These are phyloP conservation scores for Talaromyces funiculosus DNA, from an alignment of 2,329 filamentous ascomycete species.

Conservation along the genomic window DNA sequence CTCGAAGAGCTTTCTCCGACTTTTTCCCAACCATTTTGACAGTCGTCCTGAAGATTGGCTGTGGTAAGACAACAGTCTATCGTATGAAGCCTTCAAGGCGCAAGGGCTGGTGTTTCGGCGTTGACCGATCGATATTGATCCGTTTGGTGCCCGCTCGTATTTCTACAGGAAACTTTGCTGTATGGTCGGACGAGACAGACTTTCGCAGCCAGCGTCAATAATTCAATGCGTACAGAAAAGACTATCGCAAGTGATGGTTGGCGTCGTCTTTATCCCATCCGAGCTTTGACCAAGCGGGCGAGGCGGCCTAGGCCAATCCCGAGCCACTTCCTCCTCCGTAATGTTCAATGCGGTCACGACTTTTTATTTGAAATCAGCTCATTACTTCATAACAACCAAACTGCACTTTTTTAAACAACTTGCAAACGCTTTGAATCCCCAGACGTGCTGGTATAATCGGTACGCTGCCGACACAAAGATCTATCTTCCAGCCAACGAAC, in stretches of 20 bases:
- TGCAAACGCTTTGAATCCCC: neutral
- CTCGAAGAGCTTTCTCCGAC: constrained; percentile 56
- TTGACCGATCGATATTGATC: neutral
- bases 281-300: constrained; percentile 26
- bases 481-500: neutral
- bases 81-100: neutral
- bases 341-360: constrained; percentile 13
- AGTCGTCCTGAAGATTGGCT: too few species aligned
- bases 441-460: neutral
- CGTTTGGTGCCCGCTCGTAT: neutral
- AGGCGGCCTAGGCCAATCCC: constrained; percentile 11
- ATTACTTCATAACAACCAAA: neutral
- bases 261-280: neutral
- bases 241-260: neutral
- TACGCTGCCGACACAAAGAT: neutral
- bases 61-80: neutral
- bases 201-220: neutral
- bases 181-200: neutral
- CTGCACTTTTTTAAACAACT: neutral
- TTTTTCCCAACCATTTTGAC: constrained; percentile 60
- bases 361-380: constrained; percentile 2
- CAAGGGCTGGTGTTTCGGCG: neutral
- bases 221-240: neutral
- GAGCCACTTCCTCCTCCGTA: neutral
- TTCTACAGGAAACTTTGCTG: neutral